Evolutionary conservation across 345 rosid genomes (phyloP).

Genomic region (Adansonia digitata): DNA sequence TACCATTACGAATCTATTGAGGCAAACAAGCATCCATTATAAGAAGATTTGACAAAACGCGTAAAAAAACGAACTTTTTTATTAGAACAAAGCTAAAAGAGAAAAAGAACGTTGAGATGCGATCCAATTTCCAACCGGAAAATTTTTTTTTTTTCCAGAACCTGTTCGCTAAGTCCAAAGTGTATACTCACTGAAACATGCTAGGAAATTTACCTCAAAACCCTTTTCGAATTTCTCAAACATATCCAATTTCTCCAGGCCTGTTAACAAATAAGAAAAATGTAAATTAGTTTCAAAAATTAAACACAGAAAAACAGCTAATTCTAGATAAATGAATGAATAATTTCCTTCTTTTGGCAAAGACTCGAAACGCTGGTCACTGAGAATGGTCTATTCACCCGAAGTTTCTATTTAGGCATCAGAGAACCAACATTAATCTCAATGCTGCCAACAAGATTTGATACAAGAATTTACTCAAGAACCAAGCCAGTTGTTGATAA

Average conservation of each 20-base stretch:
- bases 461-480: neutral
- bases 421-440: too few relatives aligned
- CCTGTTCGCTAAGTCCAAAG: neutral
- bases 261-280: neutral
- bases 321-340: neutral
- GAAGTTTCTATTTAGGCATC: neutral
- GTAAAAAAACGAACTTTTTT: neutral
- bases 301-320: neutral
- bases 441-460: neutral
- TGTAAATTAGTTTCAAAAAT: neutral
- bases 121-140: neutral
- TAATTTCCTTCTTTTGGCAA: neutral
- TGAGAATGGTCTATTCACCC: neutral
- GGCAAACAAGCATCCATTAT: neutral
- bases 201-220: neutral
- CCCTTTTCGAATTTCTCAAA: conserved; percentile 5
- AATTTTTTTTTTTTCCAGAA: neutral
- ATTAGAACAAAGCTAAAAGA: neutral
- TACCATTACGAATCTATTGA: neutral
- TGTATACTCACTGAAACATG: neutral
- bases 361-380: neutral
- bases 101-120: neutral
- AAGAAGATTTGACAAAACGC: neutral
- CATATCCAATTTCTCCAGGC: conserved; percentile 3
- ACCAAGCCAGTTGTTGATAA: neutral